Evolutionary conservation across 306 rosid species (phyloP), one percentile per base, ranked within the genome.

Genomic region (Vigna unguiculata): DNA sequence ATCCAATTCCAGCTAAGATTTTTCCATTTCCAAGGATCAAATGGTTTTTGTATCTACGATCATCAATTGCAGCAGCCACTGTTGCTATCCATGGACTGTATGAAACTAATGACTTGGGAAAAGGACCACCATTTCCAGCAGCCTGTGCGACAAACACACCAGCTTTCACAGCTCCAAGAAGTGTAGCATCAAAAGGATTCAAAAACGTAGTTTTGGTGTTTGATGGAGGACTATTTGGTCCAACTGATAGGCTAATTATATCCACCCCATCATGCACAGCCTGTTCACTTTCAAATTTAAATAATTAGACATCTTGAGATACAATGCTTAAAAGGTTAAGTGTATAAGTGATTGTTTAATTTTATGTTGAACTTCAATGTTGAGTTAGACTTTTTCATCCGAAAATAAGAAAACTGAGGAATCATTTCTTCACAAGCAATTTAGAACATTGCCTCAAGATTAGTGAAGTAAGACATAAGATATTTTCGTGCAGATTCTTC

Each of bases 141-240:
- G 99, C 99, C 80, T 96, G 99, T 48, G 96, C 99, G 72, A 96
- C 98, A 91, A 96, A 96, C 20, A 96, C 96, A 20, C 99, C 98
- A 40, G 99, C 99, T 86, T 96, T 96, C 86, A 96, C 99, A 49
- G 99, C 99, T 75, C 97, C 88, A 53, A 96, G 98, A 88, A 96
- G 97, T 51, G 99, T 96, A 21, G 93, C 97, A 84, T 96, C 99
- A 77, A 96, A 96, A 62, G 99, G 99, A 82, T 96, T 96, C 85
- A 96, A 85, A 83, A 74, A 92, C 4, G 97, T 88, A 61, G 87
- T 93, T 89, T 89, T 93, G 59, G 96, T 93, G 77, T 93, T 86
- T 80, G 99, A 86, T 77, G 97, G 90, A 57, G 99, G 97, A 86
- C 99, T 91, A 85, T 91, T 87, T 79, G 99, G 99, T 64, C 99